phyloP scores from a whole-genome alignment of 176 grass and related monocot species.

The Musa acuminata region DNA sequence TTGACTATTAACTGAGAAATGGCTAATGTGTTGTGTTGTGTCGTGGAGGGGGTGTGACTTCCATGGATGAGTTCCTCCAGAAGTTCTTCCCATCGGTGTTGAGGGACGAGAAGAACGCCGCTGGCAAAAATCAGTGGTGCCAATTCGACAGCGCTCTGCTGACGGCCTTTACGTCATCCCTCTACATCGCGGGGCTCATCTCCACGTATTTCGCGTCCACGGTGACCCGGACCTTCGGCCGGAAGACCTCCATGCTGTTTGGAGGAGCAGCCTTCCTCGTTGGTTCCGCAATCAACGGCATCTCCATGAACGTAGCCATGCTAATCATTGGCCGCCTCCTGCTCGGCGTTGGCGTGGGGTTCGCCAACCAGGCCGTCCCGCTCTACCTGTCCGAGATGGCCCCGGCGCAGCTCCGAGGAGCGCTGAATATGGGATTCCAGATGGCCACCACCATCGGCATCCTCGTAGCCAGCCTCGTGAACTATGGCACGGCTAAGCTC shows the following conservation, averaged over 20 bases:
- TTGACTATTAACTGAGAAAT: too few relatives aligned
- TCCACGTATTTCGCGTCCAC: not conserved
- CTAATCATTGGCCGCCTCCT: not conserved
- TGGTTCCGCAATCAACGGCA: not conserved
- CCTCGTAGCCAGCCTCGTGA: slow-evolving; percentile 4
- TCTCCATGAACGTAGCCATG: not conserved
- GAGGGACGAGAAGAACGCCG: not conserved
- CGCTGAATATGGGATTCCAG: slow-evolving; percentile 7
- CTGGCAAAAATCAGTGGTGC: not conserved
- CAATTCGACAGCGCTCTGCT: not conserved
- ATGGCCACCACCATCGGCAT: slow-evolving; percentile 11
- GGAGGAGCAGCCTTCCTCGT: not conserved
- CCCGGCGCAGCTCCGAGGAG: not conserved
- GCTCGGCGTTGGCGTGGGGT: slow-evolving; percentile 2
- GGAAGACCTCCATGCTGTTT: not conserved
- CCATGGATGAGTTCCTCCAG: not conserved
- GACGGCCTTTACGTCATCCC: not conserved
- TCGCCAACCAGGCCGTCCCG: slow-evolving; percentile 8
- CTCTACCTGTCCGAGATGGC: slow-evolving; percentile 11
- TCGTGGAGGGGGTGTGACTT: not conserved
- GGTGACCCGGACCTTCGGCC: not conserved
- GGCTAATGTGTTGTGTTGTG: too few relatives aligned
- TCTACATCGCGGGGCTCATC: not conserved
- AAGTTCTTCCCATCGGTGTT: not conserved
- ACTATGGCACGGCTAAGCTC: slow-evolving; percentile 6